These are phyloP conservation scores for Candida mattraensis DNA, from an alignment of 805 yeast species.

Conservation along the genomic window DNA sequence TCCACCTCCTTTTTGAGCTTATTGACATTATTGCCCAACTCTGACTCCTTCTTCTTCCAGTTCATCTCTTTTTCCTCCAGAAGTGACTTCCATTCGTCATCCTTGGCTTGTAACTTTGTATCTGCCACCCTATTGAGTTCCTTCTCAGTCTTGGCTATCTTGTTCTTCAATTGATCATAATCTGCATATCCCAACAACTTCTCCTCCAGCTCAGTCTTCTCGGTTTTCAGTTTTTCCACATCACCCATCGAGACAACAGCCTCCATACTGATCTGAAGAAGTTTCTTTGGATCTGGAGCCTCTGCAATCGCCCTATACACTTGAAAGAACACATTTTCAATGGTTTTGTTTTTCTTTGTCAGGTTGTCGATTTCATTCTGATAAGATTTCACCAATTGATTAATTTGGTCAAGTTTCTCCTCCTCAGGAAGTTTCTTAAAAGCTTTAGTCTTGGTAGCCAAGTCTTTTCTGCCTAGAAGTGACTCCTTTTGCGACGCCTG, in stretches of 20 bases:
- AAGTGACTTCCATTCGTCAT: constrained; percentile 64
- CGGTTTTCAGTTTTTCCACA: constrained; percentile 48
- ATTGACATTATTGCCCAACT: constrained; percentile 48
- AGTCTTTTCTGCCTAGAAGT: constrained; percentile 65
- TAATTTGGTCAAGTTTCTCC: constrained; percentile 64
- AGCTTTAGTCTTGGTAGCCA: constrained; percentile 83
- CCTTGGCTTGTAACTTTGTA: constrained; percentile 63
- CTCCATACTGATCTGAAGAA: constrained; percentile 68
- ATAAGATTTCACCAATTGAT: constrained; percentile 68
- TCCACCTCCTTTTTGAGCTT: constrained; percentile 56
- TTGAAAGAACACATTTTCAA: constrained; percentile 72
- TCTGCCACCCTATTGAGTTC: constrained; percentile 55
- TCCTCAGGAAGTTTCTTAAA: constrained; percentile 72
- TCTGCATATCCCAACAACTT: constrained; percentile 68
- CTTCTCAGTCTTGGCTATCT: constrained; percentile 60
- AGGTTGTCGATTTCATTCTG: constrained; percentile 86
- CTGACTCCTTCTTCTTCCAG: constrained; percentile 61
- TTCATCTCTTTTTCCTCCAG: constrained; percentile 73
- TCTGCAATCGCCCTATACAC: constrained; percentile 77
- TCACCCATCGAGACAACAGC: constrained; percentile 53
- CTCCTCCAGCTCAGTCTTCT: constrained; percentile 52
- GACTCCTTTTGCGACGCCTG: constrained; percentile 70
- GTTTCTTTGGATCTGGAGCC: constrained; percentile 90
- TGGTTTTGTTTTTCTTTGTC: constrained; percentile 71
- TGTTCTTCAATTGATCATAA: constrained; percentile 69